These are phyloP conservation scores for Suillus spraguei DNA, from an alignment of 768 basidiomycete genomes.

Conservation along the genomic window DNA sequence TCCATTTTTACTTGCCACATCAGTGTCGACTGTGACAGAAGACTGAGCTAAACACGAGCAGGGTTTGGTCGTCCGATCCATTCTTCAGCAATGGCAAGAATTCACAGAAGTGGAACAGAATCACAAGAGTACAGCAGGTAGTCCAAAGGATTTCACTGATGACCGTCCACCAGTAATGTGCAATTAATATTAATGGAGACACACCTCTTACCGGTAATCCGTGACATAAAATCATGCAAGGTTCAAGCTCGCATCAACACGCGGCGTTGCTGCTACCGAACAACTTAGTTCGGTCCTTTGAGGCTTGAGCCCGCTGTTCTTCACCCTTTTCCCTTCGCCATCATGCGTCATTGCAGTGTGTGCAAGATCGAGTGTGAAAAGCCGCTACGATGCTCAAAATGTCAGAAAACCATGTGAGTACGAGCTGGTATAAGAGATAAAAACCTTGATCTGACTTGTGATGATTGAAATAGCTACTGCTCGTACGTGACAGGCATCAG, in stretches of 20 bases:
- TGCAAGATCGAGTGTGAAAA: slow-evolving; percentile 21
- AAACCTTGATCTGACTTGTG: not conserved
- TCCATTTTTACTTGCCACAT: not conserved
- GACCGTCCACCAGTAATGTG: too few species aligned
- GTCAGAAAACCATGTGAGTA: slow-evolving; percentile 23
- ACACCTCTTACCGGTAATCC: too few species aligned
- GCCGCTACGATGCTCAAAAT: slow-evolving; percentile 21
- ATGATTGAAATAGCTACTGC: not conserved
- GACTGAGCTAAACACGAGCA: not conserved
- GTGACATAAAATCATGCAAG: not conserved
- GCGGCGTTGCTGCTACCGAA: not conserved
- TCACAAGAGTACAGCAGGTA: too few species aligned
- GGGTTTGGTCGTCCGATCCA: not conserved
- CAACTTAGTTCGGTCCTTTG: not conserved
- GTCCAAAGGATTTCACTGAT: too few species aligned
- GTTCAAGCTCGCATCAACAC: not conserved
- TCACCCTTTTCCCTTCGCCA: not conserved
- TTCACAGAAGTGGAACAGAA: too few species aligned
- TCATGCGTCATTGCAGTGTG: slow-evolving; percentile 8
- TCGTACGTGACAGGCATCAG: slow-evolving; percentile 1
- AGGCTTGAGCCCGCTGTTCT: not conserved
- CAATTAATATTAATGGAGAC: too few species aligned
- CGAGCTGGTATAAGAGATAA: not conserved
- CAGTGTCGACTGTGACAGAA: not conserved
- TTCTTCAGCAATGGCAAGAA: not conserved